Evolutionary conservation across 768 basidiomycete species (phyloP).

Genomic region (Leccinum imitatum): DNA sequence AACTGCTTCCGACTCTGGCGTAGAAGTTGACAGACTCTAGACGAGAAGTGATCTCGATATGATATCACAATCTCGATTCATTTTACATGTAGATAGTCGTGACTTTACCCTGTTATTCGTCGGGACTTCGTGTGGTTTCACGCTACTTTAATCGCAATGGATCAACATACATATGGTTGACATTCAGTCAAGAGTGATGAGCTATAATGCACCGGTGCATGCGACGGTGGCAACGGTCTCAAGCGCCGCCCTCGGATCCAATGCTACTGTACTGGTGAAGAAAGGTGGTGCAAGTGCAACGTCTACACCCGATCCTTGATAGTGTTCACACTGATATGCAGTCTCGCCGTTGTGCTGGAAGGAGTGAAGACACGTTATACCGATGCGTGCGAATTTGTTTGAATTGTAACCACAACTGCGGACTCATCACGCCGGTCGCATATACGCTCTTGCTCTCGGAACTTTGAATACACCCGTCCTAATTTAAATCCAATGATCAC

Average conservation of each 20-base stretch:
- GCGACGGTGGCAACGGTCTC: not conserved
- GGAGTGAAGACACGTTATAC: too few species aligned
- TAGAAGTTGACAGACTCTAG: constrained; percentile 49
- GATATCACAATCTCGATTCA: constrained; percentile 1
- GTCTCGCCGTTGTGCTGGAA: too few species aligned
- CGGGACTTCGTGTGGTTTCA: not conserved
- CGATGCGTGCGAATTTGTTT: not conserved
- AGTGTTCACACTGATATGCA: too few species aligned
- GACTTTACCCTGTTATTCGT: not conserved
- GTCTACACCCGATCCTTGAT: too few species aligned
- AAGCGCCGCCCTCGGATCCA: not conserved
- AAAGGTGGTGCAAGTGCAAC: not conserved
- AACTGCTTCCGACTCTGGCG: constrained; percentile 62
- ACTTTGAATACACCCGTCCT: not conserved
- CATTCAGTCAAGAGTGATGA: not conserved
- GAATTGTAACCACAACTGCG: not conserved
- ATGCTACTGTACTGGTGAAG: not conserved
- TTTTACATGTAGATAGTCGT: constrained; percentile 11
- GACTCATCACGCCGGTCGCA: too few species aligned
- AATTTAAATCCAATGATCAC: not conserved
- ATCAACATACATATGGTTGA: not conserved
- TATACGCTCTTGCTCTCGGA: not conserved
- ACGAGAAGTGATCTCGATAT: constrained; percentile 9
- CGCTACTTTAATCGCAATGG: constrained; percentile 1
- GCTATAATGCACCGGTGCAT: not conserved